These are phyloP conservation scores for Heimioporus sp. DNA, from an alignment of 768 basidiomycete species.

Conservation along the genomic window DNA sequence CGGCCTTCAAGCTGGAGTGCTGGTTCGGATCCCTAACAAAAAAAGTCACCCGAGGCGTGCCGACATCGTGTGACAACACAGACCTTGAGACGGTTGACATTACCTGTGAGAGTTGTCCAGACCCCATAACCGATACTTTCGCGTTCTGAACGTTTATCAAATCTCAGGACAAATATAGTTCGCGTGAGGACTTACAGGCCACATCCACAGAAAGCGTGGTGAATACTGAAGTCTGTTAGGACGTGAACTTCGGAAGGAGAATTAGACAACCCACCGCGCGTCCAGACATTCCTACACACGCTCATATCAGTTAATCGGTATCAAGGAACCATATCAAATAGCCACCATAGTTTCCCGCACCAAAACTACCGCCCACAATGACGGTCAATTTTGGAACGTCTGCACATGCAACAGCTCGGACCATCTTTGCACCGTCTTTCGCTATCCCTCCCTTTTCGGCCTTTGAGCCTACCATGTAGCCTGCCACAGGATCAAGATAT, in stretches of 20 bases:
- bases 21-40: conserved; percentile 69
- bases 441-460: conserved; percentile 94
- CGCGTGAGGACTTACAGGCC: conserved; percentile 65
- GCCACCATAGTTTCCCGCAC: conserved; percentile 93
- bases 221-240: conserved; percentile 59
- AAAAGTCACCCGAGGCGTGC: background rate
- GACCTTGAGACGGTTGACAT: conserved; percentile 89
- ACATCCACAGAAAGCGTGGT: conserved; percentile 96
- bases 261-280: conserved; percentile 63
- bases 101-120: conserved; percentile 87
- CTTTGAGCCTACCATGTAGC: conserved; percentile 96
- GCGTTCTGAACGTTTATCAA: conserved; percentile 57
- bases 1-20: conserved; percentile 67
- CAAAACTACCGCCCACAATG: conserved; percentile 90
- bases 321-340: conserved; percentile 2
- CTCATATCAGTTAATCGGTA: conserved; percentile 10
- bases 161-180: conserved; percentile 3
- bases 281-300: conserved; percentile 78
- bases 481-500: conserved; percentile 31
- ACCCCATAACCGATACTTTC: conserved; percentile 94
- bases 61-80: conserved; percentile 13
- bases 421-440: conserved; percentile 96
- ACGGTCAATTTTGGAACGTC: conserved; percentile 95
- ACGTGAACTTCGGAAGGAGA: background rate
- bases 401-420: conserved; percentile 90